These are phyloP conservation scores for Fonsecaea multimorphosa DNA, from an alignment of 2,329 filamentous ascomycete genomes.

Conservation along the genomic window DNA sequence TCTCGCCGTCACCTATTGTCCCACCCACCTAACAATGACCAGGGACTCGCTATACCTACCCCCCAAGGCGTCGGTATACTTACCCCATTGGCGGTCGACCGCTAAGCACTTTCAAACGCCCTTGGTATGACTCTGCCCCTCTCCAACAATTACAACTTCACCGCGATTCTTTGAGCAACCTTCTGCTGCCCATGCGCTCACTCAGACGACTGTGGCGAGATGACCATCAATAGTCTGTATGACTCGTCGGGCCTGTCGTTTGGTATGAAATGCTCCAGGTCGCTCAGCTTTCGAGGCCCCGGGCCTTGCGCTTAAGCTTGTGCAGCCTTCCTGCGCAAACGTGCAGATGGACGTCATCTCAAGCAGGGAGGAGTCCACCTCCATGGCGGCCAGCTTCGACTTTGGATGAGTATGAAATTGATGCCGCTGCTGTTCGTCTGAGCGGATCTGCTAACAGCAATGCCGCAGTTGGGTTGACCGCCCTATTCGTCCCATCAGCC, in stretches of 20 bases:
- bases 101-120: no score
- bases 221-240: slow-evolving; percentile 13
- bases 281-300: slow-evolving; percentile 19
- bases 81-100: not conserved
- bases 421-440: slow-evolving; percentile 26
- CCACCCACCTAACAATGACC: not conserved
- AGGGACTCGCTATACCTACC: no score
- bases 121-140: slow-evolving; percentile 6
- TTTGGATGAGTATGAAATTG: slow-evolving; percentile 62
- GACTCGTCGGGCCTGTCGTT: slow-evolving; percentile 9
- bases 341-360: slow-evolving; percentile 29
- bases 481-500: slow-evolving; percentile 91
- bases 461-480: slow-evolving; percentile 81
- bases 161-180: slow-evolving; percentile 1
- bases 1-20: not conserved
- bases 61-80: no score
- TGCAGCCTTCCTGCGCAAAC: not conserved
- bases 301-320: slow-evolving; percentile 20
- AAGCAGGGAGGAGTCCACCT: slow-evolving; percentile 49
- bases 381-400: slow-evolving; percentile 65
- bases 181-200: slow-evolving; percentile 5
- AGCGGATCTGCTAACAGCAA: slow-evolving; percentile 17
- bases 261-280: slow-evolving; percentile 37
- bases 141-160: slow-evolving; percentile 2
- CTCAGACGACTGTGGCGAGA: slow-evolving; percentile 20